phyloP scores from a whole-genome alignment of 768 basidiomycete genomes.

The Bullera alba region DNA sequence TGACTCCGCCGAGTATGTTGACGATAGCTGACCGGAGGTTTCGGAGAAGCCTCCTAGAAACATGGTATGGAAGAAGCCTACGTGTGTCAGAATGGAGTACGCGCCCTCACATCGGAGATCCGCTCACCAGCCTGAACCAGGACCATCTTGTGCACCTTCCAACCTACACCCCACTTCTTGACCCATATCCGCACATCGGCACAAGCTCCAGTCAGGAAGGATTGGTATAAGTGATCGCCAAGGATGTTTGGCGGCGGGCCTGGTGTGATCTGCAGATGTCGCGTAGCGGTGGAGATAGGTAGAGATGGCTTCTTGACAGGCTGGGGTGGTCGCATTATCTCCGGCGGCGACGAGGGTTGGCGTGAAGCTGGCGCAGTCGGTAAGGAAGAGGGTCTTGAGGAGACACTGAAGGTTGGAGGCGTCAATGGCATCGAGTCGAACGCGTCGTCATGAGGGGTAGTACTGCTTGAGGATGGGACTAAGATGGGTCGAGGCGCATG shows the following conservation, averaged over 20 bases:
- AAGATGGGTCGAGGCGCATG: too few relatives aligned
- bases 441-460: too few relatives aligned
- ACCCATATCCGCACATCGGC: constrained; percentile 72
- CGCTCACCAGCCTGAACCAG: constrained; percentile 77
- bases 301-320: constrained; percentile 9
- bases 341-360: too few relatives aligned
- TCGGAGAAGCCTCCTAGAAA: constrained; percentile 56
- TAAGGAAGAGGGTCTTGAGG: background rate
- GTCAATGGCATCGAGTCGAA: background rate
- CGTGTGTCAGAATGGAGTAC: constrained; percentile 29
- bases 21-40: constrained; percentile 5
- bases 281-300: background rate
- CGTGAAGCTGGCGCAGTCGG: constrained; percentile 1
- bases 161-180: constrained; percentile 65
- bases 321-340: too few relatives aligned
- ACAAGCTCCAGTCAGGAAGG: constrained; percentile 64
- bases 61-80: constrained; percentile 79
- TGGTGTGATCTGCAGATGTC: constrained; percentile 8
- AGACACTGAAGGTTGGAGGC: too few relatives aligned
- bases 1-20: background rate
- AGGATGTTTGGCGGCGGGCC: constrained; percentile 6
- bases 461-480: too few relatives aligned
- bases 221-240: constrained; percentile 59
- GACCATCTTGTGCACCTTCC: constrained; percentile 74
- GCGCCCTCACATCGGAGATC: constrained; percentile 37